phyloP scores from a whole-genome alignment of 1,284 basidiomycete genomes.

The Schizopora paradoxa region DNA sequence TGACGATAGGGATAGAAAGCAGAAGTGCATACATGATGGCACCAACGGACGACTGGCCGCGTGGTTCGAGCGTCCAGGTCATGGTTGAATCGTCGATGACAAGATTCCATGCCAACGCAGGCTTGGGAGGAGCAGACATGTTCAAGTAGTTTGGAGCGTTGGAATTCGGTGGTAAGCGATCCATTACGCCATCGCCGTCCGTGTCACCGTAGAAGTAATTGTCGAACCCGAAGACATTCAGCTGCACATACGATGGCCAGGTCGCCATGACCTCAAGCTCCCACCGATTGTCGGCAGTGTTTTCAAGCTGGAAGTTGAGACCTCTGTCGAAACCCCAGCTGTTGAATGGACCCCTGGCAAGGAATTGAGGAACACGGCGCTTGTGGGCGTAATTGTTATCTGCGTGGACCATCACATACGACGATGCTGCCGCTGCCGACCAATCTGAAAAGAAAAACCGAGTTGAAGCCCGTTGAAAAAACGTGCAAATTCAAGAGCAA shows the following conservation, averaged over 20 bases:
- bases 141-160: conserved; percentile 83
- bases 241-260: conserved; percentile 84
- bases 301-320: conserved; percentile 59
- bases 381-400: conserved; percentile 57
- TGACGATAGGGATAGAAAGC: conserved; percentile 76
- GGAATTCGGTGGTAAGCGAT: conserved; percentile 85
- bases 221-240: conserved; percentile 85
- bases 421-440: conserved; percentile 58
- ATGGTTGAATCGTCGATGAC: conserved; percentile 72
- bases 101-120: conserved; percentile 82
- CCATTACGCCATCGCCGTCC: conserved; percentile 81
- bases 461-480: conserved; percentile 6
- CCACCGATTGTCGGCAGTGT: conserved; percentile 61
- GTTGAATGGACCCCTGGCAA: conserved; percentile 86
- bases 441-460: conserved; percentile 51
- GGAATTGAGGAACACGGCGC: conserved; percentile 79
- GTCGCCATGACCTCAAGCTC: conserved; percentile 78
- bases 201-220: conserved; percentile 88
- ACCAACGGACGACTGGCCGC: conserved; percentile 73
- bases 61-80: conserved; percentile 73
- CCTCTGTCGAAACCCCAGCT: conserved; percentile 87
- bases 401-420: conserved; percentile 69
- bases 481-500: conserved; percentile 1
- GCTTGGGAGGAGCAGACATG: conserved; percentile 76
- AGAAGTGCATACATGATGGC: conserved; percentile 83